Evolutionary conservation across 192 early-diverging fungal species (phyloP).

Genomic region (Mortierella claussenii): DNA sequence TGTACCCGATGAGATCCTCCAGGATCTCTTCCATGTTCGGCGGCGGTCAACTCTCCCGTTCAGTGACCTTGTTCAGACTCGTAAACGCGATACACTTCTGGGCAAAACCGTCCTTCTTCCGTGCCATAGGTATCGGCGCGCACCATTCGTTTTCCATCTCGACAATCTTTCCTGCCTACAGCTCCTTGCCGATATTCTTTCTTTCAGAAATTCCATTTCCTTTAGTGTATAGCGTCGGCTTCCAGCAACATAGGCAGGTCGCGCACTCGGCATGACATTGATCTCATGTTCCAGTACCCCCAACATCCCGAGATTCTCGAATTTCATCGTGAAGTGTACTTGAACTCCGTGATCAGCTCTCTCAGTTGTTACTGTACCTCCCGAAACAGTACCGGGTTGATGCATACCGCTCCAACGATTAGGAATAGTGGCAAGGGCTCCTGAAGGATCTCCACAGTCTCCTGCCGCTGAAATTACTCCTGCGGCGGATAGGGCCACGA

Average conservation of each 20-base stretch:
- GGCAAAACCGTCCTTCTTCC: neutral
- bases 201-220: neutral
- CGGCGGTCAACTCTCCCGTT: neutral
- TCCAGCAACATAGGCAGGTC: neutral
- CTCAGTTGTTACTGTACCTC: neutral
- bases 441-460: no score
- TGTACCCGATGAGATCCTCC: neutral
- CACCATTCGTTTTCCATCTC: neutral
- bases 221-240: neutral
- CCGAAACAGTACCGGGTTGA: neutral
- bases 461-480: no score
- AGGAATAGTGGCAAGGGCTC: no score
- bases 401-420: no score
- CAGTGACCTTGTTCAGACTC: neutral
- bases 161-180: neutral
- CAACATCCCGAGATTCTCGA: neutral
- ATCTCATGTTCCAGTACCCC: neutral
- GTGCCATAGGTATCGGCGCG: neutral
- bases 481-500: no score
- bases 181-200: neutral
- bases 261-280: neutral
- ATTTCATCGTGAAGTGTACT: neutral
- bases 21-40: neutral
- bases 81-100: neutral
- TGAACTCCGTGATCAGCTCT: neutral